These are phyloP conservation scores for Aspergillus ellipticus DNA, from an alignment of 495 filamentous ascomycete genomes.

Conservation along the genomic window DNA sequence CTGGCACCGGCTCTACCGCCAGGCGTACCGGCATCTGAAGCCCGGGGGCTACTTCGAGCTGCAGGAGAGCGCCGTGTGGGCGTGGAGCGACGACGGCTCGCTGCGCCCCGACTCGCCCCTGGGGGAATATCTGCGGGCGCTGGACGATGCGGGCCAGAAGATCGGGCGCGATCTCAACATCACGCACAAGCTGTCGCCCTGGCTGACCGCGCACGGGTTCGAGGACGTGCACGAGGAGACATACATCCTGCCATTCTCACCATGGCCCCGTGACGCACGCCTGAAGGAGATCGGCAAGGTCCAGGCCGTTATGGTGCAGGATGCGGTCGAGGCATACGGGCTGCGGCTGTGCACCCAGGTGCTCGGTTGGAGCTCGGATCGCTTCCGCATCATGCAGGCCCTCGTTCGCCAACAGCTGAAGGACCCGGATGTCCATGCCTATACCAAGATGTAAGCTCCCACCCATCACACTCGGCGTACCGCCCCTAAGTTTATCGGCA, in stretches of 20 bases:
- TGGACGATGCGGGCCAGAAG: neutral
- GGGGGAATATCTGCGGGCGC: neutral
- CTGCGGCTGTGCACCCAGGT: too few species aligned
- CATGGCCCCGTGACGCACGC: too few species aligned
- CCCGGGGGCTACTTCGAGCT: constrained; percentile 43
- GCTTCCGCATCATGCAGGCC: too few species aligned
- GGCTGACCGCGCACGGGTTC: neutral
- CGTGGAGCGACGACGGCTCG: constrained; percentile 26
- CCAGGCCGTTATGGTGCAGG: too few species aligned
- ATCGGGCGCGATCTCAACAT: neutral
- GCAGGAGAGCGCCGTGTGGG: constrained; percentile 29
- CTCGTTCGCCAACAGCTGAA: neutral
- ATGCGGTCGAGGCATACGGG: too few species aligned
- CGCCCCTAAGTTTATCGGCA: neutral
- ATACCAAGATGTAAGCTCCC: constrained; percentile 1
- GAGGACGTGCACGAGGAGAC: neutral
- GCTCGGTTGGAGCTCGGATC: too few species aligned
- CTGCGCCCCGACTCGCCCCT: neutral
- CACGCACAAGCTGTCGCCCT: neutral
- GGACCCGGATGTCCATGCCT: neutral
- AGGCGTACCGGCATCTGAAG: constrained; percentile 24
- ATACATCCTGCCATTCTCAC: neutral
- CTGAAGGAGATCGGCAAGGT: too few species aligned
- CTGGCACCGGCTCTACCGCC: constrained; percentile 6
- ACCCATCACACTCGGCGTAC: neutral